Percentiles rank a stretch among this genome's conserved stretches.
Evolutionary conservation across 1,139 yeast genomes (phyloP).

Genomic region (Taphrina confusa): DNA sequence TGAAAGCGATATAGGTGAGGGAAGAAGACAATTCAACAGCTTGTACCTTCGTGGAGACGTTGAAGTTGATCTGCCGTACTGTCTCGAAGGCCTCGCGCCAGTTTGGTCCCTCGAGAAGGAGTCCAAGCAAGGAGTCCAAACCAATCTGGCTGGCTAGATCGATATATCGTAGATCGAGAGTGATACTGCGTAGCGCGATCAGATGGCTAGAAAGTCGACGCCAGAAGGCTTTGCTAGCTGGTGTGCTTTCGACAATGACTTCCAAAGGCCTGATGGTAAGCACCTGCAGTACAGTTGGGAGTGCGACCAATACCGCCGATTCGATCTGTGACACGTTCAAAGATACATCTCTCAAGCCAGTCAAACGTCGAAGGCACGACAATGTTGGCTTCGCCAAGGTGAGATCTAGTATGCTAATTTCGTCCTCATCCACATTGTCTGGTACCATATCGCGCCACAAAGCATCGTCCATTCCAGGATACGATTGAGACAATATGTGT

Average conservation of each 20-base stretch:
- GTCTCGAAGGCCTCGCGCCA: slow-evolving; percentile 15
- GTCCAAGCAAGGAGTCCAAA: neutral
- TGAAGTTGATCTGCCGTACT: neutral
- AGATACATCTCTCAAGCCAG: neutral
- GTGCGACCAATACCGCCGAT: neutral
- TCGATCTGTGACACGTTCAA: slow-evolving; percentile 3
- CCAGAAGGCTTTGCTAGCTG: slow-evolving; percentile 6
- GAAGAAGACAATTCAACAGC: neutral
- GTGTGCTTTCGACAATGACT: neutral
- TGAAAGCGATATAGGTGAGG: slow-evolving; percentile 4
- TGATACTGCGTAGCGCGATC: neutral
- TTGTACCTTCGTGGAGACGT: neutral
- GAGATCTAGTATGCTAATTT: slow-evolving; percentile 1
- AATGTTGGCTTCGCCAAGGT: neutral
- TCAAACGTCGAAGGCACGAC: neutral
- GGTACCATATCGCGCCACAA: slow-evolving; percentile 18
- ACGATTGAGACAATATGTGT: neutral
- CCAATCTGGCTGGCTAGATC: neutral
- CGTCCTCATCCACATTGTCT: neutral
- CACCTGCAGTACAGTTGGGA: slow-evolving; percentile 12
- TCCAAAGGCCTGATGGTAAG: neutral
- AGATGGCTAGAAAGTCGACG: slow-evolving; percentile 8
- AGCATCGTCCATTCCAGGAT: neutral
- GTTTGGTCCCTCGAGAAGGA: slow-evolving; percentile 13
- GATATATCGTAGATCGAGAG: neutral